These are phyloP conservation scores for Metarhizium humberi DNA, from an alignment of 2,329 filamentous ascomycete genomes.

Conservation along the genomic window DNA sequence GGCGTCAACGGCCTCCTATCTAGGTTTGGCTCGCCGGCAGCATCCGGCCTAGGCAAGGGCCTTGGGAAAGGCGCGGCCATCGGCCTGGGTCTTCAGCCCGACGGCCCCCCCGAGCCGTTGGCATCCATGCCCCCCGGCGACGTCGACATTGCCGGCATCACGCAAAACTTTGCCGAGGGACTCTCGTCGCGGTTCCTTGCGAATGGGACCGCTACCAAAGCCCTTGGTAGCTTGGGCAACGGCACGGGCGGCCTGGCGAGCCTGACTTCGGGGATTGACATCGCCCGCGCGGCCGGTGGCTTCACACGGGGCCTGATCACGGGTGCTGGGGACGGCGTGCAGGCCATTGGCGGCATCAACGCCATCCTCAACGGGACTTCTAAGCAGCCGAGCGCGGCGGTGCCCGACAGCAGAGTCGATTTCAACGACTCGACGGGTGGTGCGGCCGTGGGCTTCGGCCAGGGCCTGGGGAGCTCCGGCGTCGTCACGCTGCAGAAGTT, in stretches of 20 bases:
- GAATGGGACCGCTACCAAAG: constrained; percentile 20
- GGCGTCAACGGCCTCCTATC: constrained; percentile 1
- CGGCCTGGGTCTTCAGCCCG: constrained; percentile 19
- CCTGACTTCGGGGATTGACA: constrained; percentile 11
- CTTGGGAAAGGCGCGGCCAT: constrained; percentile 16
- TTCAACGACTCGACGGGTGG: constrained; percentile 27
- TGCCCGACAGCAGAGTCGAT: constrained; percentile 15
- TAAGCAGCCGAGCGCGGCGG: constrained; percentile 7
- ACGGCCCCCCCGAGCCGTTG: constrained; percentile 10
- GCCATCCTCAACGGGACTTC: constrained; percentile 21
- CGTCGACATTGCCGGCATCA: constrained; percentile 11
- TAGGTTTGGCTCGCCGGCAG: constrained; percentile 11
- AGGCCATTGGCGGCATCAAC: constrained; percentile 21
- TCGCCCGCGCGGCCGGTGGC: constrained; percentile 22
- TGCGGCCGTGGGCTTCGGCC: constrained; percentile 24
- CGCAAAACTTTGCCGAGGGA: constrained; percentile 16
- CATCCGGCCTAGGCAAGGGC: constrained; percentile 18
- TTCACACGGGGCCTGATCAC: constrained; percentile 24
- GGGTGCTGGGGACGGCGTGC: constrained; percentile 23
- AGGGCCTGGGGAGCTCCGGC: constrained; percentile 23
- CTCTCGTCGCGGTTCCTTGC: constrained; percentile 21
- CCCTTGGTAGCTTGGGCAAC: constrained; percentile 7
- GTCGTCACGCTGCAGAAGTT: constrained; percentile 21
- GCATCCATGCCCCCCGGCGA: not conserved
- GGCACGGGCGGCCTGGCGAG: constrained; percentile 7